phyloP scores from a whole-genome alignment of 371 early-diverging fungal genomes.

The Mortierella sp. region DNA sequence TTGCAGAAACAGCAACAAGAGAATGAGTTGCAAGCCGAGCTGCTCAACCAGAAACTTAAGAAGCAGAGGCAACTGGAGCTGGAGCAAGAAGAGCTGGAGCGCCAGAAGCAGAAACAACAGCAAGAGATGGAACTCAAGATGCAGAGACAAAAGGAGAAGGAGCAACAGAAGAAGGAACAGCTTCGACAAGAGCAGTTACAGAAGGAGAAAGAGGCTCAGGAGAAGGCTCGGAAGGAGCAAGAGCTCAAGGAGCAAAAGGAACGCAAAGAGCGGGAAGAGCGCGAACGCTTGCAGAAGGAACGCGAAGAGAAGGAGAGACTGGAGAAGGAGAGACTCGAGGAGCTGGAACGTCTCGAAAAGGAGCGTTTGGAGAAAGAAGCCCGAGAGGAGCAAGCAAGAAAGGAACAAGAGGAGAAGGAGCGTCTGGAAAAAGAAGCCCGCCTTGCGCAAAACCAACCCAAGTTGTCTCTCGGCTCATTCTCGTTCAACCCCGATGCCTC shows the following conservation, averaged over 20 bases:
- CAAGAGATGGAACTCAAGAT: constrained; percentile 16
- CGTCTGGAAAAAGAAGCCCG: constrained; percentile 26
- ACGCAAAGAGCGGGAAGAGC: constrained; percentile 26
- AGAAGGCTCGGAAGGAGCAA: constrained; percentile 20
- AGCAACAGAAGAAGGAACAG: constrained; percentile 21
- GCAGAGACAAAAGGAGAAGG: constrained; percentile 23
- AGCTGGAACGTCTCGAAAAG: constrained; percentile 16
- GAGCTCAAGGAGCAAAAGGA: constrained; percentile 38
- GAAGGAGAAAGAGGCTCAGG: constrained; percentile 17
- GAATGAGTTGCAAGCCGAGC: constrained; percentile 33
- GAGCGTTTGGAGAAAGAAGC: constrained; percentile 11
- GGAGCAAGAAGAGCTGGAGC: constrained; percentile 21
- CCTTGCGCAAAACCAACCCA: constrained; percentile 32
- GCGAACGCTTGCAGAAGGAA: constrained; percentile 24
- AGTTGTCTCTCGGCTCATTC: constrained; percentile 44
- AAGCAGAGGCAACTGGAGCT: constrained; percentile 23
- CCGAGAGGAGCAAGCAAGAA: constrained; percentile 2
- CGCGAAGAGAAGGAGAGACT: constrained; percentile 24
- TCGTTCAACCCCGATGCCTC: constrained; percentile 52
- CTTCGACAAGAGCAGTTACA: constrained; percentile 13
- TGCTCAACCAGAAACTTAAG: constrained; percentile 28
- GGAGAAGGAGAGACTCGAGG: constrained; percentile 21
- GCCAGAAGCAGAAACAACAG: constrained; percentile 14
- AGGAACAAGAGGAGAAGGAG: constrained; percentile 29
- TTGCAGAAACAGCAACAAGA: constrained; percentile 40